Percentiles rank a stretch among this genome's conserved stretches.
Conservation (phyloP, 179 eudicot species). For the Monotropa hypopitys region DNA sequence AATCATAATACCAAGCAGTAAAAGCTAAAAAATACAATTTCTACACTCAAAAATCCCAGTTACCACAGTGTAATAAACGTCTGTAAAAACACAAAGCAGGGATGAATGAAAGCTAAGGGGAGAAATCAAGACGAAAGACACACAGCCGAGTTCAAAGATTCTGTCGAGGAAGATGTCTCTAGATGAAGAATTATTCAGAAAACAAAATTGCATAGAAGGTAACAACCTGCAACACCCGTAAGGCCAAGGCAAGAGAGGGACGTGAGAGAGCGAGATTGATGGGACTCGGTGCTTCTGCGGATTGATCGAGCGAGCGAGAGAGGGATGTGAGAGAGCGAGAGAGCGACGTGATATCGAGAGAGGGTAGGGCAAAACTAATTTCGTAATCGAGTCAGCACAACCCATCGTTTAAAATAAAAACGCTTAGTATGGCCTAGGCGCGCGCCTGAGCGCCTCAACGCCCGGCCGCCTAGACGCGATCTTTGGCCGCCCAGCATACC, state of each 20-base stretch:
- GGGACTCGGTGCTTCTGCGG: no score
- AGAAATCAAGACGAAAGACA: not conserved
- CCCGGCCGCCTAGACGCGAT: no score
- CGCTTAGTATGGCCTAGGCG: no score
- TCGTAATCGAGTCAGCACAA: no score
- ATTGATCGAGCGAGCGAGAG: no score
- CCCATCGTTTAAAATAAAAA: no score
- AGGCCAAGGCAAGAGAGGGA: not conserved
- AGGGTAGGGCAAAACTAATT: no score
- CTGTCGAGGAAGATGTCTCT: not conserved
- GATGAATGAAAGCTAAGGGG: not conserved
- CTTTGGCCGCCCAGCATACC: no score
- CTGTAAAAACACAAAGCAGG: not conserved
- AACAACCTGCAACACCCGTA: not conserved
- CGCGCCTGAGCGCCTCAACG: no score
- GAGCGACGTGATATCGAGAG: no score
- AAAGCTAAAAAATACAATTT: not conserved
- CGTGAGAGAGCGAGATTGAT: no score
- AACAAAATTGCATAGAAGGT: not conserved
- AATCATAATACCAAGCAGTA: not conserved
- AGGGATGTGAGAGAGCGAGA: no score
- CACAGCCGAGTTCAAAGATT: not conserved
- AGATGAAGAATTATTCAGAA: not conserved
- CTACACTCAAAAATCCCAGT: not conserved
- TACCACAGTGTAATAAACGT: not conserved